Evolutionary conservation across 768 basidiomycete genomes (phyloP).

Genomic region (Mycena filopes): DNA sequence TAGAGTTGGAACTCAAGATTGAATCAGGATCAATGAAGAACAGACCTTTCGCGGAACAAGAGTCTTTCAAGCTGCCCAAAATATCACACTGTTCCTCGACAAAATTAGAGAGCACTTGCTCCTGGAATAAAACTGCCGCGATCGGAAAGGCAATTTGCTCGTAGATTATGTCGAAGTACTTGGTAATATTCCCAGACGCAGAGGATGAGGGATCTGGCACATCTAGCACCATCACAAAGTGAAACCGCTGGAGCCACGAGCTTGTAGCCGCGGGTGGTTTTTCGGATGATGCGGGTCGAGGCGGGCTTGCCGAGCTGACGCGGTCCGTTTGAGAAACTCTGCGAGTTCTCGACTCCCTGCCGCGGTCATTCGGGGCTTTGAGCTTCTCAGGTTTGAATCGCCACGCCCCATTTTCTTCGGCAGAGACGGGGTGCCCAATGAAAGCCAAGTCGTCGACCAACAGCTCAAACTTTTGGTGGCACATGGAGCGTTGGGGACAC

Average conservation of each 20-base stretch:
- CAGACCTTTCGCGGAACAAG: conserved; percentile 71
- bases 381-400: conserved; percentile 72
- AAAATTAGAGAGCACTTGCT: conserved; percentile 88
- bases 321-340: conserved; percentile 44
- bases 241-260: conserved; percentile 79
- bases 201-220: conserved; percentile 91
- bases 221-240: conserved; percentile 89
- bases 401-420: conserved; percentile 80
- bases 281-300: conserved; percentile 45
- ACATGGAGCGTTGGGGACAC: conserved; percentile 81
- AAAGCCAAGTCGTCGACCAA: conserved; percentile 92
- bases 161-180: conserved; percentile 89
- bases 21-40: background rate
- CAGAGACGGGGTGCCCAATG: conserved; percentile 93
- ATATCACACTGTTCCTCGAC: conserved; percentile 84
- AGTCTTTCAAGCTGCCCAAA: conserved; percentile 77
- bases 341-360: conserved; percentile 63
- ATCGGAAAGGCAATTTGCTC: conserved; percentile 89
- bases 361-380: conserved; percentile 58
- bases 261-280: conserved; percentile 44
- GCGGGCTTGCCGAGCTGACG: conserved; percentile 40
- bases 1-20: conserved; percentile 21
- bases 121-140: conserved; percentile 92
- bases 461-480: conserved; percentile 95
- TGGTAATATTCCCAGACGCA: conserved; percentile 77